Conservation (phyloP, 108 stramenopile genomes). For the Cyclotella cryptica region DNA sequence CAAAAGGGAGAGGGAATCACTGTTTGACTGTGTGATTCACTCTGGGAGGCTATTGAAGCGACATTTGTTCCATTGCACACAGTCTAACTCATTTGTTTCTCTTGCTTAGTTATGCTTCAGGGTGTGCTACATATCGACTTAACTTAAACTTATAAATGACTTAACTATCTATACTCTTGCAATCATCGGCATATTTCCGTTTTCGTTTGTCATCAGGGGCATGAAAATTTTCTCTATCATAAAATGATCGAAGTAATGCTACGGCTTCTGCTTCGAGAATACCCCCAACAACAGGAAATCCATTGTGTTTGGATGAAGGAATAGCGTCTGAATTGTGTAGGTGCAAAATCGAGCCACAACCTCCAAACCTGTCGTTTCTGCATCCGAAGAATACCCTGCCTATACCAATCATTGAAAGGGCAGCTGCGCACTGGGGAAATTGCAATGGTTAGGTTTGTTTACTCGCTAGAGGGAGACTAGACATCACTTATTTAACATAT, state of each 20-base stretch:
- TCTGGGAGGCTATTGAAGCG: conserved; percentile 53
- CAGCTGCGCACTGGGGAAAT: conserved; percentile 70
- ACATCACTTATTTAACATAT: neutral
- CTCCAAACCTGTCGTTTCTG: conserved; percentile 86
- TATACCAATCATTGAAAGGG: conserved; percentile 79
- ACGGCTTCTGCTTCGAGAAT: conserved; percentile 79
- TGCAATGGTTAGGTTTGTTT: neutral
- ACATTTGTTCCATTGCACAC: conserved; percentile 23
- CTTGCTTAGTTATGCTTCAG: neutral
- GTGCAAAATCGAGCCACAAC: conserved; percentile 77
- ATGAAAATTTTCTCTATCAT: conserved; percentile 87
- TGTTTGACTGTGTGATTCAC: conserved; percentile 40
- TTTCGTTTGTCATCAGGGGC: conserved; percentile 82
- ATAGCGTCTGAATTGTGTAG: conserved; percentile 60
- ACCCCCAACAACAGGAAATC: conserved; percentile 67
- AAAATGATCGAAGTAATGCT: conserved; percentile 78
- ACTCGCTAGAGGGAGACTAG: neutral
- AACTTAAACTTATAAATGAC: no score
- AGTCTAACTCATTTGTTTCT: neutral
- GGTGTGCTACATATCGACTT: no score
- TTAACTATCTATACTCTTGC: neutral
- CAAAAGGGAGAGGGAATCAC: conserved; percentile 54
- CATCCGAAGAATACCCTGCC: conserved; percentile 82
- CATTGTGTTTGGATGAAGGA: conserved; percentile 42
- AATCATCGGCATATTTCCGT: conserved; percentile 28